Evolutionary conservation across 1,284 basidiomycete genomes (phyloP), one percentile per base, ranked within the genome.

Genomic region (Ustilago trichophora): DNA sequence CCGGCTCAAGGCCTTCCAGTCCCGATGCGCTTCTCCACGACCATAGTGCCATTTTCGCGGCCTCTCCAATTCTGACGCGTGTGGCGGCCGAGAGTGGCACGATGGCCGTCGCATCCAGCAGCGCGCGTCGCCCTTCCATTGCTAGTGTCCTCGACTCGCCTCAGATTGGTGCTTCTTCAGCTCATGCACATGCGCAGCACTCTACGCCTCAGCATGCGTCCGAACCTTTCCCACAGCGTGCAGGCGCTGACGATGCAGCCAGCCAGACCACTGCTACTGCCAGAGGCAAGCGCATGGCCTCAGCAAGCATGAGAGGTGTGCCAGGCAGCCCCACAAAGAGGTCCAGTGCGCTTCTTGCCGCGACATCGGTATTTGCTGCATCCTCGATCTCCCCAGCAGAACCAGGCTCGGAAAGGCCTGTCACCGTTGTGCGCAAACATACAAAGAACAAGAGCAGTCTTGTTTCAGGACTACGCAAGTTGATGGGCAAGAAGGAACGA

Each of bases 361-460:
- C n/a, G n/a, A 21, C 29, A 3, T 15, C 33, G 11, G 29, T 34
- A 6, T 29, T 13, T 29, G 27, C 27, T 8, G 16, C 37, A 0
- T 29, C 33, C 27, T 25, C 36, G 1, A 21, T 43, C 3, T 19
- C 6, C 24, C 4, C 26, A 9, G 16, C n/a, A 12, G 26, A 27
- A 2, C 19, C 51, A 1, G 16, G 7, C 13, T 12, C 32, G 16
- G 33, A 3, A 21, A 33, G 19, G 1, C 7, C 26, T 10, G 19
- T 8, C 16, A 8, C 46, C 3, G 19, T 33, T 29, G 13, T 25
- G 19, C 65, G 65, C 27, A 68, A 57, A 38, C 58, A 68, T n/a
- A 57, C 49, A 15, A 62, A 54, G 46, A 62, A 62, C 38, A 57
- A 41, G 37, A 68, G 59, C 48, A 64, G 66, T 26, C 35, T 69